A percentile compares a stretch with the other conserved stretches of the same genome.
Conservation (phyloP, 352 stramenopile species). For the Globisporangium viniferum region DNA sequence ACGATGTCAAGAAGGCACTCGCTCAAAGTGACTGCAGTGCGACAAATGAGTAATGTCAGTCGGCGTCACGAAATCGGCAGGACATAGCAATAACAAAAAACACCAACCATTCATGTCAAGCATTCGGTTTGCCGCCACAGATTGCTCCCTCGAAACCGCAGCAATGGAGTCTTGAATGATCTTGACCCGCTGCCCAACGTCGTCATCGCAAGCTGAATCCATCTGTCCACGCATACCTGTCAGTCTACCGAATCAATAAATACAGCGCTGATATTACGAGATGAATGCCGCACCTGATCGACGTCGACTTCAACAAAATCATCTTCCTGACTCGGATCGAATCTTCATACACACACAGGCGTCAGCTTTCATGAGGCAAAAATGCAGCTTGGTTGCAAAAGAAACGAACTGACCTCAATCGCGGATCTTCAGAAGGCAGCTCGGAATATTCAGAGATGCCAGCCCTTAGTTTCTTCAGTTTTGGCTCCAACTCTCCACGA, state of each 20-base stretch:
- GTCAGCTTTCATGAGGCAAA: neutral
- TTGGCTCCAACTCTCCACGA: neutral
- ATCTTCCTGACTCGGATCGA: conserved; percentile 12
- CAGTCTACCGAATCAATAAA: neutral
- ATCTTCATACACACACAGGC: conserved; percentile 3
- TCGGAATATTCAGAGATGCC: neutral
- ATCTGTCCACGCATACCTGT: conserved; percentile 4
- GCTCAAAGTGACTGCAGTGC: conserved; percentile 12
- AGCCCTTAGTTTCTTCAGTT: conserved; percentile 7
- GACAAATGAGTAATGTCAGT: neutral
- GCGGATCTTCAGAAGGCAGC: neutral
- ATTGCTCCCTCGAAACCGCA: conserved; percentile 4
- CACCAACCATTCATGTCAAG: conserved; percentile 16
- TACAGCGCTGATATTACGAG: neutral
- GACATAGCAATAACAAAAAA: neutral
- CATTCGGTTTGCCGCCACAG: conserved; percentile 1
- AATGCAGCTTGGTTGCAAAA: neutral
- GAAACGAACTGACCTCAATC: neutral
- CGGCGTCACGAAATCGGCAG: neutral
- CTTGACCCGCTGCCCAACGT: conserved; percentile 14
- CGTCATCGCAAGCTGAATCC: conserved; percentile 3
- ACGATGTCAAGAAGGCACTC: conserved; percentile 21
- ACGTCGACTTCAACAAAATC: neutral
- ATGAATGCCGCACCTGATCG: conserved; percentile 9
- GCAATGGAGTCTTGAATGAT: conserved; percentile 16